Conservation (phyloP, 495 filamentous ascomycete species). For the Aspergillus nidulans region DNA sequence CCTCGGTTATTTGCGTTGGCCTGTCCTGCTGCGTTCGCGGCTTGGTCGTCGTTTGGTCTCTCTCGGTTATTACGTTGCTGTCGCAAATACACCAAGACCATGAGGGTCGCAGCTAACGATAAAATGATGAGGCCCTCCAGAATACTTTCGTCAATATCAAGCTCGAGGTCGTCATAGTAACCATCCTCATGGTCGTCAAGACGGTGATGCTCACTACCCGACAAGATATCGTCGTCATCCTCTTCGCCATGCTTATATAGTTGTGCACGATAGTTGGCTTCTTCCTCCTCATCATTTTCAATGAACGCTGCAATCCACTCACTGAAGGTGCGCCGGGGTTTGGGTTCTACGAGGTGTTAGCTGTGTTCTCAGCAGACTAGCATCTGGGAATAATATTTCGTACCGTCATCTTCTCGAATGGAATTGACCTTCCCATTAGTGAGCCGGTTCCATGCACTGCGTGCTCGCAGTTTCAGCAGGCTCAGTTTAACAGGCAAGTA, state of each 20-base stretch:
- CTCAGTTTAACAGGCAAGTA: constrained; percentile 92
- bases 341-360: constrained; percentile 42
- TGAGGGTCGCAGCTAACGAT: constrained; percentile 65
- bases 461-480: constrained; percentile 75
- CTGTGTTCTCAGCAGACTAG: neutral
- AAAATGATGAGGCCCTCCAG: constrained; percentile 84
- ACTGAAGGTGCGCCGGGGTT: constrained; percentile 66
- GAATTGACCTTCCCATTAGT: constrained; percentile 85
- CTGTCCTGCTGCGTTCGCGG: constrained; percentile 29
- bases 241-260: constrained; percentile 55
- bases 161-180: constrained; percentile 58
- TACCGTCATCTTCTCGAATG: constrained; percentile 85
- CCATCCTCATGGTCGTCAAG: constrained; percentile 55
- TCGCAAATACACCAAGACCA: constrained; percentile 77
- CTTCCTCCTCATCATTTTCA: constrained; percentile 58
- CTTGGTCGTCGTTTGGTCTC: constrained; percentile 41
- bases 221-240: constrained; percentile 51
- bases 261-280: constrained; percentile 42
- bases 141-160: constrained; percentile 66
- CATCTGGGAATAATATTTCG: constrained; percentile 17
- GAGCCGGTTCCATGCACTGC: constrained; percentile 90
- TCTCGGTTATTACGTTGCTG: constrained; percentile 63
- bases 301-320: constrained; percentile 86
- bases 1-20: constrained; percentile 53
- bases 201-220: constrained; percentile 45